A percentile compares a stretch with the other conserved stretches of the same genome.
Evolutionary conservation across 2,329 filamentous ascomycete species (phyloP).

Genomic region (Fusarium piperis): DNA sequence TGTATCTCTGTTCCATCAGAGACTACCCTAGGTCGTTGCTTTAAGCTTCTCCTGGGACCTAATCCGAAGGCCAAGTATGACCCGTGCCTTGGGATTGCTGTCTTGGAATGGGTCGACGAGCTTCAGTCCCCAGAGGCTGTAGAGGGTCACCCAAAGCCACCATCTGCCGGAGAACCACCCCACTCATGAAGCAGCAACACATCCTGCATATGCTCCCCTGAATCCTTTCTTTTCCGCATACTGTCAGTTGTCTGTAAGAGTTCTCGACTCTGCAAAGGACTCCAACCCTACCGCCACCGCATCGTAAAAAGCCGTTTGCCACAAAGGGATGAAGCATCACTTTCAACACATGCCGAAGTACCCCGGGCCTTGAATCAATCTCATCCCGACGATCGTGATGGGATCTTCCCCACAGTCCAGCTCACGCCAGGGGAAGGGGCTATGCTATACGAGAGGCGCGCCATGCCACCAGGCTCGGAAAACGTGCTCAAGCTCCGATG

Average conservation of each 20-base stretch:
- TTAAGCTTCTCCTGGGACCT: background rate
- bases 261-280: background rate
- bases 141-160: background rate
- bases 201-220: background rate
- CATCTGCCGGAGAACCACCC: background rate
- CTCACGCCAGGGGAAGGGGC: background rate
- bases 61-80: background rate
- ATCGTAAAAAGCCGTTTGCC: background rate
- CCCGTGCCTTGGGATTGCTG: background rate
- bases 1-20: background rate
- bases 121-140: background rate
- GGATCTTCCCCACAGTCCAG: background rate
- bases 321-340: background rate
- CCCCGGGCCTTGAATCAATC: background rate
- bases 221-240: background rate
- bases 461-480: background rate
- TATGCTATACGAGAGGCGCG: background rate
- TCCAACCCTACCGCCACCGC: background rate
- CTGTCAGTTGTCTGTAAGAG: background rate
- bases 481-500: background rate
- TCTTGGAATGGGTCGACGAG: background rate
- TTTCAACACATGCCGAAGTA: background rate
- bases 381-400: background rate
- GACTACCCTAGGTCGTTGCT: background rate
- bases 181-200: background rate